Percentiles rank a stretch among this genome's conserved stretches.
Conservation (phyloP, 2,329 filamentous ascomycete species). For the Fusarium burgessii region DNA sequence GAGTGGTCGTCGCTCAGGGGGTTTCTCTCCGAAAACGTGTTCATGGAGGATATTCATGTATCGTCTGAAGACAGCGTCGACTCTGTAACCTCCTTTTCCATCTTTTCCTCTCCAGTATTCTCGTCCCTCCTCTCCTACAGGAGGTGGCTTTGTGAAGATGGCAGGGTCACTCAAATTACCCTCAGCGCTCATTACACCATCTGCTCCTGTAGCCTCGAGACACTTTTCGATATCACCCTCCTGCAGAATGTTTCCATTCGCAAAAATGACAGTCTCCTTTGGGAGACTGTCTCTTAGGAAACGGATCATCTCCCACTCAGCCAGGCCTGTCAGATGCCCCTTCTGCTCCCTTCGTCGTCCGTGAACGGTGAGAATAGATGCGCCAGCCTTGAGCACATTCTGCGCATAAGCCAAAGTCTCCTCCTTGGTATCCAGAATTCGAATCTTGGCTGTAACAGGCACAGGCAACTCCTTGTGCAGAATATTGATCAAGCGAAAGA, state of each 20-base stretch:
- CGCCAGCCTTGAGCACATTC: constrained; percentile 87
- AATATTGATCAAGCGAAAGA: constrained; percentile 85
- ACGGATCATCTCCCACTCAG: constrained; percentile 89
- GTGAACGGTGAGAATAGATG: constrained; percentile 94
- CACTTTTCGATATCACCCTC: constrained; percentile 82
- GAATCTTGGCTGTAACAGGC: constrained; percentile 94
- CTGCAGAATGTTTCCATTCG: constrained; percentile 93
- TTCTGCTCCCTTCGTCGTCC: constrained; percentile 92
- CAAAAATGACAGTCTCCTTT: constrained; percentile 90
- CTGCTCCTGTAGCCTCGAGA: constrained; percentile 84
- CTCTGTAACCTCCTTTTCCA: constrained; percentile 85
- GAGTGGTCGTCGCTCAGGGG: constrained; percentile 76
- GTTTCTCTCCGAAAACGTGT: constrained; percentile 75
- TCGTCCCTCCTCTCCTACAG: constrained; percentile 72
- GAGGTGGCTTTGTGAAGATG: constrained; percentile 80
- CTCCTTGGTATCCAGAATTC: constrained; percentile 87
- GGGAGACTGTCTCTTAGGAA: constrained; percentile 87
- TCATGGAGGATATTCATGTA: constrained; percentile 92
- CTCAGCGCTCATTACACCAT: constrained; percentile 96
- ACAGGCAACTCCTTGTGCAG: constrained; percentile 82
- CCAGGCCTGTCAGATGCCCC: constrained; percentile 91
- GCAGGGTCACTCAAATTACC: constrained; percentile 93
- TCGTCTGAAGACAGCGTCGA: constrained; percentile 87
- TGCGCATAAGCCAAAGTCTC: constrained; percentile 89
- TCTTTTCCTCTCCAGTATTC: constrained; percentile 89